A percentile compares a stretch with the other conserved stretches of the same genome.
These are phyloP conservation scores for Chamaenerion angustifolium DNA, from an alignment of 345 rosid genomes.

Conservation along the genomic window DNA sequence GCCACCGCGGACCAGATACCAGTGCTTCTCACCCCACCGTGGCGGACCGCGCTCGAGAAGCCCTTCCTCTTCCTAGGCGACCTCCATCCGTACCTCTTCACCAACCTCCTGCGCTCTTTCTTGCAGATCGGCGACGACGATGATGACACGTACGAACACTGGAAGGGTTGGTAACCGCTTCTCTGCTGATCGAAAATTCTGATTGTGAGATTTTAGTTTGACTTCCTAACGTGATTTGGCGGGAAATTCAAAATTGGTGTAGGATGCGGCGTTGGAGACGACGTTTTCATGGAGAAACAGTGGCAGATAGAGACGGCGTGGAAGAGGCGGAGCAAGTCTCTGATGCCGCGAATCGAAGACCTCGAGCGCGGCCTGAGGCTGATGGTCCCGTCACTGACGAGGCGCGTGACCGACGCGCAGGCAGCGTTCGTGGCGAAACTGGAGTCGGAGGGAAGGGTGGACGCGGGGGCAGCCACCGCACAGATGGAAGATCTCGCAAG, in stretches of 20 bases:
- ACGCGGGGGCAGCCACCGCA: slow-evolving; percentile 4
- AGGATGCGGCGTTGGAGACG: background rate
- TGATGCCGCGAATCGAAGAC: slow-evolving; percentile 40
- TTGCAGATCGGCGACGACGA: slow-evolving; percentile 25
- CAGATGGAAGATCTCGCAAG: slow-evolving; percentile 24
- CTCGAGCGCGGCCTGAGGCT: slow-evolving; percentile 69
- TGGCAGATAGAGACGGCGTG: slow-evolving; percentile 45
- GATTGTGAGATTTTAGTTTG: background rate
- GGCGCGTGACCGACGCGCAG: slow-evolving; percentile 37
- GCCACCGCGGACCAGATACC: slow-evolving; percentile 37
- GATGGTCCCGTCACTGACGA: slow-evolving; percentile 52
- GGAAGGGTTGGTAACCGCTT: background rate
- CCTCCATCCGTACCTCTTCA: slow-evolving; percentile 73
- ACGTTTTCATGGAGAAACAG: slow-evolving; percentile 9
- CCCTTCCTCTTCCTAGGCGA: slow-evolving; percentile 86
- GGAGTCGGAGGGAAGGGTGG: slow-evolving; percentile 18
- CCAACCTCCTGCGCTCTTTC: slow-evolving; percentile 58
- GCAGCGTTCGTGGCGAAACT: slow-evolving; percentile 27
- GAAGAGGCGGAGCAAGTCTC: slow-evolving; percentile 34
- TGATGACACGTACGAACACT: background rate
- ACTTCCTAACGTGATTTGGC: background rate
- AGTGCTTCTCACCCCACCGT: slow-evolving; percentile 55
- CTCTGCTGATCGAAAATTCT: no score
- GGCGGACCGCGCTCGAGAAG: slow-evolving; percentile 55
- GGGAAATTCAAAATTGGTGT: background rate